Base-by-base conservation (phyloP, 2,329 filamentous ascomycete species). In the Microdochium trichocladiopsis region DNA sequence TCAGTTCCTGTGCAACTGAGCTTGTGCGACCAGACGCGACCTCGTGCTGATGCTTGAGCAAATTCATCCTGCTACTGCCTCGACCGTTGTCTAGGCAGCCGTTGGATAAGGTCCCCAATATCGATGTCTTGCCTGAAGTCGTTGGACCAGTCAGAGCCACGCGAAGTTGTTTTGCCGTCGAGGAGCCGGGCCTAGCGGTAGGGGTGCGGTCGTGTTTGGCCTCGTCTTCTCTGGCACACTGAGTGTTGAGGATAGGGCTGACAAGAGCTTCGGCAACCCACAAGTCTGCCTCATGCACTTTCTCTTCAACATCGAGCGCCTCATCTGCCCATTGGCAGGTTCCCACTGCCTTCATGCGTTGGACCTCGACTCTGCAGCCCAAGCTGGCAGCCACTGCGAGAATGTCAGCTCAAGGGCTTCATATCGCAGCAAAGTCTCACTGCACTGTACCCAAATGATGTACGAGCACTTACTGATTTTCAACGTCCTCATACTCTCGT, bases 1-100 rank as follows among this genome's bases (percentile, higher is more conserved):
- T 81, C 10, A 99, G 76, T 66, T 97, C 94, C 63, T 96, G 93
- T 0, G 94, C 90, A 47, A 99, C 87, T 5, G 93, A 97, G 64
- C 91, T 96, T 1, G 94, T 99, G 56, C 96, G 79, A 1, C 94
- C 94, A 2, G 93, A 95, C 2, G 81, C 86, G 53, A 97, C 88
- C 66, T 99, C 94, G 65, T 99, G 94, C 11, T 89, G 84, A 69
- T 99, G 94, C 65, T 91, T 96, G 25, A 99, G 75, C 50, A 97
- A 77, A 61, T 89, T 93, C 24, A 96, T 75, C 51, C 94, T 83
- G 64, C 90, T 95, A 65, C 91, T 94, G 0, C 94, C 94, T 56
- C 92, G 80, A 0, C 93, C 93, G 66, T 97, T 96, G 65, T 99
- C 94, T 18, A 96, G 74, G 1, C 86, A 87, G 2, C 91, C 91